Percentiles rank a stretch among this genome's conserved stretches.
Evolutionary conservation across 176 grass and related monocot species (phyloP).

Genomic region (Raddia distichophylla): DNA sequence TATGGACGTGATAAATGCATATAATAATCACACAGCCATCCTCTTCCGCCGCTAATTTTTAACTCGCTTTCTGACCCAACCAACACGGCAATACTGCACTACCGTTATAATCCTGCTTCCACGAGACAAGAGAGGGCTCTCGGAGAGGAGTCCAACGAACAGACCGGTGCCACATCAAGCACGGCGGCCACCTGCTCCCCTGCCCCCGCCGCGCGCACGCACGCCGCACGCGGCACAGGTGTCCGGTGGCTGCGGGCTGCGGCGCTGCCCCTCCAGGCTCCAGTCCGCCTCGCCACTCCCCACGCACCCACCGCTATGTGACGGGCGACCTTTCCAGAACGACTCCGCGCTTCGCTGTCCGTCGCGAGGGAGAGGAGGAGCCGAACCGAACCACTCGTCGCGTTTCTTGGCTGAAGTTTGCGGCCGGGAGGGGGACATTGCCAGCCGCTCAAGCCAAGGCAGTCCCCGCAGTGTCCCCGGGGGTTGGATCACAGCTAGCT

Average conservation of each 20-base stretch:
- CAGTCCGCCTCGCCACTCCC: neutral
- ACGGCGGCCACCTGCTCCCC: conserved; percentile 43
- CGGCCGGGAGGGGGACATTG: neutral
- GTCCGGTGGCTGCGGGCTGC: no score
- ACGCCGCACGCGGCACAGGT: conserved; percentile 41
- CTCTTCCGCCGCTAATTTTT: no score
- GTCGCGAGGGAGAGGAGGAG: neutral
- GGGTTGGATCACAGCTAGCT: conserved; percentile 43
- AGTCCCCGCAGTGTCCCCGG: conserved; percentile 28
- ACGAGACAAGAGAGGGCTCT: no score
- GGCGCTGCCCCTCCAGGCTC: neutral
- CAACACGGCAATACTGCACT: neutral
- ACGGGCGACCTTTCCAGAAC: conserved; percentile 55
- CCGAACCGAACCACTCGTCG: conserved; percentile 1
- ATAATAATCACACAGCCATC: no score
- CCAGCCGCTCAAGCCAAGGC: conserved; percentile 52
- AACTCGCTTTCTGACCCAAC: neutral
- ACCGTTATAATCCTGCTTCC: no score
- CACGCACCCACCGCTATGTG: conserved; percentile 40
- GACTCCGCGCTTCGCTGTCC: conserved; percentile 35
- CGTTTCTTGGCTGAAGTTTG: neutral
- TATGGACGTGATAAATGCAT: no score
- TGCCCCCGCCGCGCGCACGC: conserved; percentile 2
- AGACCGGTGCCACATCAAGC: conserved; percentile 22
- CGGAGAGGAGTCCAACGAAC: neutral